Percentiles rank a stretch among this genome's conserved stretches.
Evolutionary conservation across 2,329 filamentous ascomycete species (phyloP).

Genomic region (Monosporascus sp.): DNA sequence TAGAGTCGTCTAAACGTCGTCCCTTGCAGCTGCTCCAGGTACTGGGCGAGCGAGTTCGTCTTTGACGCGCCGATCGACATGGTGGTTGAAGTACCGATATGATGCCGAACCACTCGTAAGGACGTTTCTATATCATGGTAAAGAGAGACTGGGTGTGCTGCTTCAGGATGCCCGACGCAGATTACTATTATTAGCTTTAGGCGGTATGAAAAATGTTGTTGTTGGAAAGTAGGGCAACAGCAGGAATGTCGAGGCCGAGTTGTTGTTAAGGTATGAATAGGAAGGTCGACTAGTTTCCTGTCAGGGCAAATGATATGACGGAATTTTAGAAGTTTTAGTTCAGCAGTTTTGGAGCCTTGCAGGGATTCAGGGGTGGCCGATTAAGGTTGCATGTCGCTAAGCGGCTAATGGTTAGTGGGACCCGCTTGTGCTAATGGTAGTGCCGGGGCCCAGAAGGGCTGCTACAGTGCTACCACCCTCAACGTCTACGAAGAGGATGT

Average conservation of each 20-base stretch:
- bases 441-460: background rate
- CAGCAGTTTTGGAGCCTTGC: background rate
- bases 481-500: no score
- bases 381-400: background rate
- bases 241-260: background rate
- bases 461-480: background rate
- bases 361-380: background rate
- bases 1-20: conserved; percentile 89
- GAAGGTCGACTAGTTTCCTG: background rate
- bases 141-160: background rate
- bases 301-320: background rate
- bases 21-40: conserved; percentile 85
- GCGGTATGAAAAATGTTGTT: background rate
- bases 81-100: conserved; percentile 2
- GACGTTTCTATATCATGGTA: background rate
- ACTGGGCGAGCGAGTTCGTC: conserved; percentile 63
- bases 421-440: background rate
- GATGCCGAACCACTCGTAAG: background rate
- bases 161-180: background rate
- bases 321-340: background rate
- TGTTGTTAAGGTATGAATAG: background rate
- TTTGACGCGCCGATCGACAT: conserved; percentile 20
- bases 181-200: background rate
- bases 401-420: background rate
- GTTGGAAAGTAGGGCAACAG: background rate